These are phyloP conservation scores for Lachnellula occidentalis DNA, from an alignment of 2,329 filamentous ascomycete species.

Conservation along the genomic window DNA sequence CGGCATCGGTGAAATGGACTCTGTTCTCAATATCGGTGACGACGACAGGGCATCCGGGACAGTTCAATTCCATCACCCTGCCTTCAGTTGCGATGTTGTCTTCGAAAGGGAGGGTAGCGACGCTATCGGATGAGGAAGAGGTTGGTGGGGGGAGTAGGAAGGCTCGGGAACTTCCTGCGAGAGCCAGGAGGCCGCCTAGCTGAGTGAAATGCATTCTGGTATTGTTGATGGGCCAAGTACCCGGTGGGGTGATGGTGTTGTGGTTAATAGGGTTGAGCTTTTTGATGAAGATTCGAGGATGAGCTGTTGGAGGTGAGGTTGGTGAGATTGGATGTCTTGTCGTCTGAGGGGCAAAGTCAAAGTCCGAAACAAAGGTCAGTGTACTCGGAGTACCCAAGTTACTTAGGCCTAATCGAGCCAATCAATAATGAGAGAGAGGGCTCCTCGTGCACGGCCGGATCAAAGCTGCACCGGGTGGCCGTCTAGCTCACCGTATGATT, in stretches of 20 bases:
- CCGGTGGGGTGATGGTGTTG: neutral
- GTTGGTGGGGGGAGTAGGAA: constrained; percentile 51
- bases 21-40: constrained; percentile 28
- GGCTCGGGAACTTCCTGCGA: constrained; percentile 32
- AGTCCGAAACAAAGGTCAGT: too few relatives aligned
- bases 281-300: neutral
- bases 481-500: too few relatives aligned
- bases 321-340: constrained; percentile 4
- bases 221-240: constrained; percentile 1
- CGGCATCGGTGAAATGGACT: constrained; percentile 19
- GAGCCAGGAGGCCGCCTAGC: constrained; percentile 15
- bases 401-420: too few relatives aligned
- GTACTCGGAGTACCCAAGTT: too few relatives aligned
- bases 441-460: too few relatives aligned
- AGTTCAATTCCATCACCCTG: constrained; percentile 45
- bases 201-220: constrained; percentile 22
- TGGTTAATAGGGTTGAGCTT: neutral
- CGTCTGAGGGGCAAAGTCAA: neutral
- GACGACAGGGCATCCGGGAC: constrained; percentile 46
- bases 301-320: too few relatives aligned
- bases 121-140: constrained; percentile 36
- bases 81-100: constrained; percentile 33
- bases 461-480: too few relatives aligned
- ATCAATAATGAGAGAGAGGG: too few relatives aligned
- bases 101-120: constrained; percentile 37